A percentile compares a stretch with the other conserved stretches of the same genome.
phyloP scores from a whole-genome alignment of 202 grass and related monocot species.

The Panicum hallii region DNA sequence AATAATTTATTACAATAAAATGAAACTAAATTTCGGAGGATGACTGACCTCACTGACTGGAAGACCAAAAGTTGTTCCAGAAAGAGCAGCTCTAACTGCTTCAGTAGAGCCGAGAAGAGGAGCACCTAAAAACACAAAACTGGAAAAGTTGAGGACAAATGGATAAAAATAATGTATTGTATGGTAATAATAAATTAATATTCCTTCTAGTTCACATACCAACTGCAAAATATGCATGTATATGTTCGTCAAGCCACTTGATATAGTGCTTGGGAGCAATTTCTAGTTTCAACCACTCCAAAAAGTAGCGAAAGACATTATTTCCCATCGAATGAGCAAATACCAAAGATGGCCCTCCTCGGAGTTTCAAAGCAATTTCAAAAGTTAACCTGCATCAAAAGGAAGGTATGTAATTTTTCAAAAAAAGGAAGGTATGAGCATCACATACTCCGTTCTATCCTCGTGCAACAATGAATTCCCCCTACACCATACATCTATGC shows the following conservation, averaged over 20 bases:
- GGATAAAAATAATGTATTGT: constrained; percentile 27
- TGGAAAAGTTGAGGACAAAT: constrained; percentile 18
- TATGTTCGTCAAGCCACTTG: constrained; percentile 87
- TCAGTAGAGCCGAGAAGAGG: constrained; percentile 91
- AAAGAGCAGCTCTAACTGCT: constrained; percentile 70
- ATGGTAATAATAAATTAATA: constrained; percentile 29
- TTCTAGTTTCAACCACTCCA: constrained; percentile 98
- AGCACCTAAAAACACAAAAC: constrained; percentile 58
- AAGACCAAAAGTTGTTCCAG: constrained; percentile 86
- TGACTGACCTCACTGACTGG: constrained; percentile 75
- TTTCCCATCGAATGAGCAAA: constrained; percentile 99
- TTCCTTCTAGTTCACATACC: constrained; percentile 53
- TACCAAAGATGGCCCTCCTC: constrained; percentile 90
- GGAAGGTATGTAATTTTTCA: neutral
- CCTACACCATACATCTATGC: constrained; percentile 1
- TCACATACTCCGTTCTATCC: constrained; percentile 37
- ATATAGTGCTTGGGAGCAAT: constrained; percentile 90
- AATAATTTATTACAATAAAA: constrained; percentile 13
- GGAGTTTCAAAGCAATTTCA: constrained; percentile 87
- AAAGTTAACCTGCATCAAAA: constrained; percentile 80
- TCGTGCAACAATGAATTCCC: constrained; percentile 15
- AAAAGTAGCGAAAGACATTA: constrained; percentile 94
- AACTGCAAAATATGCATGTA: constrained; percentile 96
- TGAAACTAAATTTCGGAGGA: constrained; percentile 8
- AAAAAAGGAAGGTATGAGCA: constrained; percentile 41